Evolutionary conservation across 2,329 filamentous ascomycete species (phyloP).

Genomic region (Coleophoma eucalyptorum): DNA sequence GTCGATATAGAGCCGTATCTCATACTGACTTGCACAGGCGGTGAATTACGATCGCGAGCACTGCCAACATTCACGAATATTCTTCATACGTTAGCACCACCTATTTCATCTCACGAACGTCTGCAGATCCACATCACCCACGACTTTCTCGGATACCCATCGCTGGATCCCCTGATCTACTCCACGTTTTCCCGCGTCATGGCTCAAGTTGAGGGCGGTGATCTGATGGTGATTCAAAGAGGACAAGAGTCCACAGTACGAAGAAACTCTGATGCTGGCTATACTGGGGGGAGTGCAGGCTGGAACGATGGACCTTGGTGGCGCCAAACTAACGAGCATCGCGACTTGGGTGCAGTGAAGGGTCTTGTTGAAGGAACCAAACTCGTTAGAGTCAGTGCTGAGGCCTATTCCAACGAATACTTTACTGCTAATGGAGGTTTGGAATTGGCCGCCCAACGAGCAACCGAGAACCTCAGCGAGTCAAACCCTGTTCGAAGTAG

Average conservation of each 20-base stretch:
- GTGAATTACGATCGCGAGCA: slow-evolving; percentile 80
- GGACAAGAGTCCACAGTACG: slow-evolving; percentile 79
- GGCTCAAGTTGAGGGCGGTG: slow-evolving; percentile 97
- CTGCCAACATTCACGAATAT: slow-evolving; percentile 94
- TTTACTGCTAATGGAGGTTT: slow-evolving; percentile 75
- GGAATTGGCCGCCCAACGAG: slow-evolving; percentile 74
- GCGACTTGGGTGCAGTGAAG: slow-evolving; percentile 75
- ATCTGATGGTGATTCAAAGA: slow-evolving; percentile 89
- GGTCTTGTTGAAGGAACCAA: slow-evolving; percentile 86
- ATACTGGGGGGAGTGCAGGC: slow-evolving; percentile 53
- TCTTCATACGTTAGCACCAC: slow-evolving; percentile 90
- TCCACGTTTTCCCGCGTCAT: slow-evolving; percentile 91
- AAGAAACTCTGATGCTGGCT: slow-evolving; percentile 57
- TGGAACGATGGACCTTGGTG: slow-evolving; percentile 98
- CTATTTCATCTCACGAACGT: slow-evolving; percentile 94
- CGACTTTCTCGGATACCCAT: slow-evolving; percentile 91
- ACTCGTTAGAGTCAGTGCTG: slow-evolving; percentile 82
- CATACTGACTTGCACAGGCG: slow-evolving; percentile 51
- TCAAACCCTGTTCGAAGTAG: slow-evolving; percentile 87
- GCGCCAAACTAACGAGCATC: slow-evolving; percentile 65
- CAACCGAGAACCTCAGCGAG: slow-evolving; percentile 75
- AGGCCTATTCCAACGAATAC: slow-evolving; percentile 83
- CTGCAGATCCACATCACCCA: slow-evolving; percentile 97
- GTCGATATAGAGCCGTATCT: background rate
- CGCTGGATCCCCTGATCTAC: slow-evolving; percentile 89